Evolutionary conservation across 441 rosid species (phyloP), one percentile per base, ranked within the genome.

Genomic region (Adansonia madagascariensis): DNA sequence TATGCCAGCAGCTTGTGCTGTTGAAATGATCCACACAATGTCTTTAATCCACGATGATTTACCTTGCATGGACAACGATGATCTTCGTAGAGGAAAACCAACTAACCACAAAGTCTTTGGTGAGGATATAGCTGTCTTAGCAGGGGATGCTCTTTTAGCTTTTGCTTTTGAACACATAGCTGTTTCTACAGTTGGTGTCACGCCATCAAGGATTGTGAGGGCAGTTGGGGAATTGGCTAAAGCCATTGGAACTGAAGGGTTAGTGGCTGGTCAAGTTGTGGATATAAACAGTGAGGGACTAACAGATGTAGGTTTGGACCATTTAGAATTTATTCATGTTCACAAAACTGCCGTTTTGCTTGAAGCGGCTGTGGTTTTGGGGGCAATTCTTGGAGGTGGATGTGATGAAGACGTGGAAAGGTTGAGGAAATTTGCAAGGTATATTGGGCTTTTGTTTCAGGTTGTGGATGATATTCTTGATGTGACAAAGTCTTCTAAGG

Each of bases 21-120:
- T 93, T 17, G 96, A 94, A 55, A 94, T 93, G 98, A 86, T 93
- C 75, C 98, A 94, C 74, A 88, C 97, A 70, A 91, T 93, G 98
- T 94, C 95, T 1, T 80, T 93, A 8, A 91, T 93, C 76, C 98
- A 93, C 61, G 98, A 93, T 62, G 97, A 93, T 65, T 83, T 95
- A 3, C 98, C 98, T 10, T 92, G 94, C 68, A 92, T 95, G 97
- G 98, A 95, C 27, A 89, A 95, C 86, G 98, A 90, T 78, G 94
- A 91, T 66, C 91, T 95, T 77, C 97, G 99, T 78, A 91, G 98
- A 0, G 97, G 99, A 0, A 91, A 90, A 55, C 94, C 97, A 6
- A 91, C 98, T 0, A 95, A 92, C 65, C 99, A 95, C 83, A 90
- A 86, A 74, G 92, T 91, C 6, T 88, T 77, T 31, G 98, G 99